Conservation (phyloP, 768 basidiomycete species). For the Gyrodon lividus region DNA sequence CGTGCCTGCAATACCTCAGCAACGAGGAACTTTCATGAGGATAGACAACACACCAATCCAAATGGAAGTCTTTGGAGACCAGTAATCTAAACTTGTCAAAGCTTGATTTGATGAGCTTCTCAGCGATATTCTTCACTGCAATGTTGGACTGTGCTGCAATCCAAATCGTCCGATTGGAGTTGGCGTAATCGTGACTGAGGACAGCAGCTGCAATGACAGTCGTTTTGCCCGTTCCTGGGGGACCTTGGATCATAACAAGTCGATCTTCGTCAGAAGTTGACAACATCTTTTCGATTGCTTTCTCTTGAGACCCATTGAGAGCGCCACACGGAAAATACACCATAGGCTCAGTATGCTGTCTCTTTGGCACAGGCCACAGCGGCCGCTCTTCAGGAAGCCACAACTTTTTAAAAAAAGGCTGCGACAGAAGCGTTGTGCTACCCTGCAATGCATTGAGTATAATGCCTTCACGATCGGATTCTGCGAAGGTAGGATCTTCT, state of each 20-base stretch:
- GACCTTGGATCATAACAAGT: slow-evolving; percentile 33
- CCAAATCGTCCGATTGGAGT: slow-evolving; percentile 30
- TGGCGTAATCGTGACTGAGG: slow-evolving; percentile 17
- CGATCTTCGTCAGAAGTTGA: slow-evolving; percentile 21
- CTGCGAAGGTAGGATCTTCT: slow-evolving; percentile 56
- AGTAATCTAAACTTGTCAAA: slow-evolving; percentile 39
- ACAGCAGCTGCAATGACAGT: slow-evolving; percentile 41
- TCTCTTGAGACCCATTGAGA: slow-evolving; percentile 29
- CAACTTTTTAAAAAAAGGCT: slow-evolving; percentile 28
- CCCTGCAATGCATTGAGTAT: slow-evolving; percentile 24
- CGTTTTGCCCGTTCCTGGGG: slow-evolving; percentile 47
- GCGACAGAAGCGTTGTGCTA: slow-evolving; percentile 11
- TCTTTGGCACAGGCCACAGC: slow-evolving; percentile 14
- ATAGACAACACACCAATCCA: slow-evolving; percentile 37
- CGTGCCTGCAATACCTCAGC: slow-evolving; percentile 39
- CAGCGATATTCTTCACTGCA: slow-evolving; percentile 53
- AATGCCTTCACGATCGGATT: slow-evolving; percentile 29
- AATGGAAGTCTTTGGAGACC: slow-evolving; percentile 48
- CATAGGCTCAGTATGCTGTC: background rate
- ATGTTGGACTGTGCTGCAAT: slow-evolving; percentile 50
- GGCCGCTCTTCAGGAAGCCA: slow-evolving; percentile 24
- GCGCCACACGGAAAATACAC: background rate
- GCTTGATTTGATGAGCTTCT: slow-evolving; percentile 36
- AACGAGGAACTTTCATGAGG: background rate
- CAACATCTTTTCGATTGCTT: slow-evolving; percentile 31